Conservation (phyloP, 345 rosid species). For the Conringia planisiliqua region DNA sequence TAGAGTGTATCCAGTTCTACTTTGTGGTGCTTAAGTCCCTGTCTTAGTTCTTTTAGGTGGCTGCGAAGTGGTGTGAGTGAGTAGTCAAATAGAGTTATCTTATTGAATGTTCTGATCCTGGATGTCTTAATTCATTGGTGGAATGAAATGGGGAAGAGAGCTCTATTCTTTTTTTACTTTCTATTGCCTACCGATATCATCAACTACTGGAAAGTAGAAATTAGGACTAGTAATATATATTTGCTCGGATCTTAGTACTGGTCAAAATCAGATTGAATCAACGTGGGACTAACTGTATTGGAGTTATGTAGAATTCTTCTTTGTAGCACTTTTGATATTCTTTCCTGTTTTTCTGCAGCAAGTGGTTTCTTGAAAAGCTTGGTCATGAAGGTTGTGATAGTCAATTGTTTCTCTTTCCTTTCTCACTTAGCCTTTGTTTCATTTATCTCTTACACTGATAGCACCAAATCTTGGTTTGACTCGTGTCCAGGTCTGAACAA, state of each 20-base stretch:
- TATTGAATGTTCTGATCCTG: neutral
- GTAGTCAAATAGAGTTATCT: neutral
- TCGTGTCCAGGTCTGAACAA: constrained; percentile 65
- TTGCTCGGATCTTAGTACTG: neutral
- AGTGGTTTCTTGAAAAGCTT: constrained; percentile 91
- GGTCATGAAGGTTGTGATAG: constrained; percentile 78
- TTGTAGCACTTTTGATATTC: constrained; percentile 12
- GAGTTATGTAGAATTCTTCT: constrained; percentile 2
- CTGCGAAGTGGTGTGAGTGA: neutral
- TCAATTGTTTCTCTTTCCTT: neutral
- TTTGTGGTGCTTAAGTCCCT: neutral
- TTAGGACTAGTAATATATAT: neutral
- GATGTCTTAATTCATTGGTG: neutral
- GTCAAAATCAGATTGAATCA: neutral
- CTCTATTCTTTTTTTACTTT: neutral
- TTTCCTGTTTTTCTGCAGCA: constrained; percentile 49
- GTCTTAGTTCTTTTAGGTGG: neutral
- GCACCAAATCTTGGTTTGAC: neutral
- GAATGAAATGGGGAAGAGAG: neutral
- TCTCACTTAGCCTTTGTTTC: neutral
- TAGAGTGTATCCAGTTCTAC: neutral
- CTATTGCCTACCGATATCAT: neutral
- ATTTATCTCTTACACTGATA: neutral
- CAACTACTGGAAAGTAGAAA: neutral
- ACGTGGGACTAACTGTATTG: neutral